Conservation (phyloP, 2,329 filamentous ascomycete species). For the Penicillium sp. region DNA sequence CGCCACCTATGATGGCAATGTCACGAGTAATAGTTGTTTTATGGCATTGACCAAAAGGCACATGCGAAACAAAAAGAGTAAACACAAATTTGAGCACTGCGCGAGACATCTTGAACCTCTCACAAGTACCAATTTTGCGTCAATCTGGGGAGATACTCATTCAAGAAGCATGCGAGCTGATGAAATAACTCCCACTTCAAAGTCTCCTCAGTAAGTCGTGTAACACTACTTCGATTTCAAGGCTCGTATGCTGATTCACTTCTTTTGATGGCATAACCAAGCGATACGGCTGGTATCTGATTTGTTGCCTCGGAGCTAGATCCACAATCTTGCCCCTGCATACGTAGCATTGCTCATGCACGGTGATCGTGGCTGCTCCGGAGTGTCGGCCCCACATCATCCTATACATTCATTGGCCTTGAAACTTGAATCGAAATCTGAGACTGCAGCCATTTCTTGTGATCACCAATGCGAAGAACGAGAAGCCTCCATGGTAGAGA, state of each 20-base stretch:
- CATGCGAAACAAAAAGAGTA: background rate
- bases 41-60: conserved; percentile 12
- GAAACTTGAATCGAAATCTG: background rate
- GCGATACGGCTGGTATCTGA: background rate
- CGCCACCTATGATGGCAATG: conserved; percentile 16
- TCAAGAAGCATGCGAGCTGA: background rate
- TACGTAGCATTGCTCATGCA: background rate
- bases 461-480: background rate
- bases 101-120: background rate
- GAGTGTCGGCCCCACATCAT: too few relatives aligned
- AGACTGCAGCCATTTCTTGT: background rate
- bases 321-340: background rate
- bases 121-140: background rate
- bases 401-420: background rate
- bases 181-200: background rate
- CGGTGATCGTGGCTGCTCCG: background rate
- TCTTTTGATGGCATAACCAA: background rate
- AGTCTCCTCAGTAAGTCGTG: background rate
- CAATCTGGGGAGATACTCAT: too few relatives aligned
- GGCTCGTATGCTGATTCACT: background rate
- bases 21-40: conserved; percentile 17
- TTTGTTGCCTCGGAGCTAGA: background rate
- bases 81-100: background rate
- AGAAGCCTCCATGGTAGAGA: background rate
- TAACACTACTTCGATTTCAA: background rate